These are phyloP conservation scores for Blastosporella zonata DNA, from an alignment of 1,284 basidiomycete genomes.

Conservation along the genomic window DNA sequence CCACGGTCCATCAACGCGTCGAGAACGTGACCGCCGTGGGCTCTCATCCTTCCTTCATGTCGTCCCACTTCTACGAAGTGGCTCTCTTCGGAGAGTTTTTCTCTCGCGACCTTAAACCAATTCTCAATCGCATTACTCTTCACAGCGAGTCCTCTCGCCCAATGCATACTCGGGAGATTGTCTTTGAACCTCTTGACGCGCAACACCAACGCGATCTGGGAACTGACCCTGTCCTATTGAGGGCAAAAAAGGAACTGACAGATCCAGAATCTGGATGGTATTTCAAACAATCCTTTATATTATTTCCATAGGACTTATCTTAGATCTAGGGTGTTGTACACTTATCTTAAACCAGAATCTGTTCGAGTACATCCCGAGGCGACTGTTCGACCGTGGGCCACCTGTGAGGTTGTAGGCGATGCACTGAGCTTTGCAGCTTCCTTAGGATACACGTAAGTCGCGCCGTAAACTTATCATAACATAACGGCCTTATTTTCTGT, in stretches of 20 bases:
- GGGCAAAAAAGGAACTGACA: constrained; percentile 69
- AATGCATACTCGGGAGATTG: constrained; percentile 69
- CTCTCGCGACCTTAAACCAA: constrained; percentile 55
- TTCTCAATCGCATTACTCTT: constrained; percentile 73
- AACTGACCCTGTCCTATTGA: constrained; percentile 62
- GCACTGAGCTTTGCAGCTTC: constrained; percentile 74
- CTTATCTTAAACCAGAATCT: constrained; percentile 76
- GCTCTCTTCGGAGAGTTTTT: constrained; percentile 76
- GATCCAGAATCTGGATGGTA: constrained; percentile 62
- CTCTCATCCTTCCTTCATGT: constrained; percentile 29
- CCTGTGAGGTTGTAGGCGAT: constrained; percentile 71
- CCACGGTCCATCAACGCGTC: background rate
- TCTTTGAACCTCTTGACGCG: constrained; percentile 72
- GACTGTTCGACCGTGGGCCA: constrained; percentile 78
- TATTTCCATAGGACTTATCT: constrained; percentile 1
- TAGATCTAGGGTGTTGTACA: constrained; percentile 62
- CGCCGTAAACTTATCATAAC: background rate
- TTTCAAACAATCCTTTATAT: constrained; percentile 5
- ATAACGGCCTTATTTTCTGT: constrained; percentile 1
- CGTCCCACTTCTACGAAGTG: constrained; percentile 68
- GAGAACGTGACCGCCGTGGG: background rate
- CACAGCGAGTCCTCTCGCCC: constrained; percentile 69
- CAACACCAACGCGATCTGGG: constrained; percentile 55
- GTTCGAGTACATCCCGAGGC: constrained; percentile 76
- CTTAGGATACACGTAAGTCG: constrained; percentile 64